These are phyloP conservation scores for Sonneratia alba DNA, from an alignment of 345 rosid species.

Conservation along the genomic window DNA sequence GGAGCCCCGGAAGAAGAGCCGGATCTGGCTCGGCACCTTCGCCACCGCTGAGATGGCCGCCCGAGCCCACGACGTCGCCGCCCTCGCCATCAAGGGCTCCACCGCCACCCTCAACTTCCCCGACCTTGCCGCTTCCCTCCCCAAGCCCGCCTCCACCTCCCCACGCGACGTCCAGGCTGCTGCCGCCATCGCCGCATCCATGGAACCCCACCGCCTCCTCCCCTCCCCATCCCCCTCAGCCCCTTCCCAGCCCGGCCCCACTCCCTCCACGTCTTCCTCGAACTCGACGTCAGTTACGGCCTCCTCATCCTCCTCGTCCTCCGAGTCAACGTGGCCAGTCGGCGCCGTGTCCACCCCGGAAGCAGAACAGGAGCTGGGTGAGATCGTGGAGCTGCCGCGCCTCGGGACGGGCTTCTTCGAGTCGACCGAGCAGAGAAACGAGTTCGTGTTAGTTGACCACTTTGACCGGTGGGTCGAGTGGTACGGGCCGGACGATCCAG, in stretches of 20 bases:
- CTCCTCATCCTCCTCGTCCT: conserved; percentile 6
- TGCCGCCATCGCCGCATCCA: conserved; percentile 77
- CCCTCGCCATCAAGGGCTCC: conserved; percentile 68
- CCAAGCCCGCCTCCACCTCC: conserved; percentile 63
- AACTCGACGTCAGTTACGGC: background rate
- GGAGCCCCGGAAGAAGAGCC: conserved; percentile 81
- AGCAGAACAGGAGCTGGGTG: conserved; percentile 54
- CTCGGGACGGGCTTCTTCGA: conserved; percentile 46
- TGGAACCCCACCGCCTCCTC: conserved; percentile 22
- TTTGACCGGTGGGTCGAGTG: conserved; percentile 26
- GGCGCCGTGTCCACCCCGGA: conserved; percentile 25
- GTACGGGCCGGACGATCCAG: conserved; percentile 3
- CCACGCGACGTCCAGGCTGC: conserved; percentile 94
- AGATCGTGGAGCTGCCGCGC: conserved; percentile 76
- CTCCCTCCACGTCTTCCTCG: conserved; percentile 7
- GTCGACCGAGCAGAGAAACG: conserved; percentile 25
- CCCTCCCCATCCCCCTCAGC: background rate
- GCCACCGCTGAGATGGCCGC: conserved; percentile 91
- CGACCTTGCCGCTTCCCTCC: conserved; percentile 53
- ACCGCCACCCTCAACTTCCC: conserved; percentile 88
- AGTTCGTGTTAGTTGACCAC: conserved; percentile 35
- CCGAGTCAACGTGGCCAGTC: background rate
- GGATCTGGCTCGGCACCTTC: conserved; percentile 98
- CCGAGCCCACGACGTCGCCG: conserved; percentile 98
- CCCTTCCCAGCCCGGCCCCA: background rate